Conservation (phyloP, 2,329 filamentous ascomycete species). For the Cytospora mali region DNA sequence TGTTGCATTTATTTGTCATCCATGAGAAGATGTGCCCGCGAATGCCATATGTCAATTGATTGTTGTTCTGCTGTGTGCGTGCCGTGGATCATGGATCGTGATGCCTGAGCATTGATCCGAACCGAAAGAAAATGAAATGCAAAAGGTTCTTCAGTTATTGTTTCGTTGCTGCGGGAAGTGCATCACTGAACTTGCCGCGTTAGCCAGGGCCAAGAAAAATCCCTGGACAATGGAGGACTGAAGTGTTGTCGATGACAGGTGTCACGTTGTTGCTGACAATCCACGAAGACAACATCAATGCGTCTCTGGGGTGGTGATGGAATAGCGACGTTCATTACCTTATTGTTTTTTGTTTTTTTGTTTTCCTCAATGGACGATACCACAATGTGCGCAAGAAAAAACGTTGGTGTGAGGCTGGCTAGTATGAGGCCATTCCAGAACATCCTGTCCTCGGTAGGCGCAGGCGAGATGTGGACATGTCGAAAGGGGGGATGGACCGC, state of each 20-base stretch:
- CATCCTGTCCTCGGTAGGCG: background rate
- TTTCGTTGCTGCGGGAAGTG: background rate
- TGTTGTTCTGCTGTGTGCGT: background rate
- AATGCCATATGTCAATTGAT: background rate
- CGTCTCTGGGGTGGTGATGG: background rate
- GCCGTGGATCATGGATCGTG: background rate
- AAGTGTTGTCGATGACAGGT: background rate
- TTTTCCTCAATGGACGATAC: too few species aligned
- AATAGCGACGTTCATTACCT: background rate
- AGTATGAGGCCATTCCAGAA: background rate
- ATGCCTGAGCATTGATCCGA: background rate
- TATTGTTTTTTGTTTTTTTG: background rate
- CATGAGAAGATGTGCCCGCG: background rate
- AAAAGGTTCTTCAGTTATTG: background rate
- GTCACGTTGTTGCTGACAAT: background rate
- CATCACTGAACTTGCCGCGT: background rate
- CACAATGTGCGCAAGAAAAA: background rate
- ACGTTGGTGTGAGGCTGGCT: background rate
- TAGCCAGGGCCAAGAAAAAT: background rate
- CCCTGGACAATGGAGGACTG: background rate
- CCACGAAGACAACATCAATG: background rate
- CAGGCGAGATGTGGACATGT: background rate
- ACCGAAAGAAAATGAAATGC: background rate
- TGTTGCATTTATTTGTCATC: conserved; percentile 4
- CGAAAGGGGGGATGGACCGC: background rate